Base-by-base conservation (phyloP, 2,329 filamentous ascomycete species). In the Aschersonia sp. region DNA sequence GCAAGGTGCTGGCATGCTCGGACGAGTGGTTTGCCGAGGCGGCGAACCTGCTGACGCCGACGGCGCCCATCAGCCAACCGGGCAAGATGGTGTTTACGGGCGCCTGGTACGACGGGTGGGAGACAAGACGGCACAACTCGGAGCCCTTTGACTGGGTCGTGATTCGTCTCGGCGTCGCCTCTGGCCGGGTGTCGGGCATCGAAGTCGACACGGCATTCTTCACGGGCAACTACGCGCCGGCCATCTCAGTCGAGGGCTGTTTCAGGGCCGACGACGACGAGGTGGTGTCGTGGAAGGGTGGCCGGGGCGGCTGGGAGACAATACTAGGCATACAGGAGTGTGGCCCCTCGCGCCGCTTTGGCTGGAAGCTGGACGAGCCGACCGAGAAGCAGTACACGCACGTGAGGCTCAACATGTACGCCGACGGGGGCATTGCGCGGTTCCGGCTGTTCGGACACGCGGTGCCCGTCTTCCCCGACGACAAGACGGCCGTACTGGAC, bases 171-270 rank as follows among this genome's bases (percentile, higher is more conserved):
- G 80, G 80, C 44, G 80, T 84, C 39, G 76, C 83, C 8, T 85
- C 81, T 2, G 86, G 84, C 44, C 81, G 72, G 12, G 76, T 90
- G 31, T 73, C 77, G 50, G 86, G 86, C 12, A 69, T 89, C 44
- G 86, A 90, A 66, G 73, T 90, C 52, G 84, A 90, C 65, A 90
- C 86, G 3, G 79, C 83, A 45, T 86, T 81, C 68, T 92, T 90
- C 72, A 80, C 76, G 50, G 86, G 86, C 50, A 90, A 90, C 66
- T 82, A 90, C 59, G 86, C 85, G 6, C 85, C 85, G 1, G 82
- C 81, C 53, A 78, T 89, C 57, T 85, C 81, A 0, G 82, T 92
- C 14, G 81, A 90, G 61, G 86, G 83, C 43, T 79, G 79, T 61
- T 87, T 87, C 66, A 76, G 70, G 53, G 68, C 70, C 29, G 69